Evolutionary conservation across 495 filamentous ascomycete genomes (phyloP).

Genomic region (Alectoria sarmentosa): DNA sequence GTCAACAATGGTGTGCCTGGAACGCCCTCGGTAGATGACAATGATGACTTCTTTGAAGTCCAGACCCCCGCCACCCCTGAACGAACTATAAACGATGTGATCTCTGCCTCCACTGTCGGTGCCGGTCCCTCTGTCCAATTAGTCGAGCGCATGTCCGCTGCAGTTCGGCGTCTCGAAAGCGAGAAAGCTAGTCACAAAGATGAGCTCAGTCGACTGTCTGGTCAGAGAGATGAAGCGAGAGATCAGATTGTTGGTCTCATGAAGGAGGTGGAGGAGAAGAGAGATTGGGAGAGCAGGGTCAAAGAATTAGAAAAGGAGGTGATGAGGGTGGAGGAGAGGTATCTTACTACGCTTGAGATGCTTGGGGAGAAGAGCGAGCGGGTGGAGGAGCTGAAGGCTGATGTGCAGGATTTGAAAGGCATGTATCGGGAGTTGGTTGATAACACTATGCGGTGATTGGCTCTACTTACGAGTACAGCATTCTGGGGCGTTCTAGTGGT

Average conservation of each 20-base stretch:
- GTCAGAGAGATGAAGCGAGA: conserved; percentile 86
- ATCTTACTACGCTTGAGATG: conserved; percentile 89
- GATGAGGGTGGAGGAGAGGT: conserved; percentile 51
- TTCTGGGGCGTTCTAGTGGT: background rate
- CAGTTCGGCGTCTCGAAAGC: conserved; percentile 81
- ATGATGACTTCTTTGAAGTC: conserved; percentile 58
- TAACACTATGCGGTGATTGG: conserved; percentile 62
- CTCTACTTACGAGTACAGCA: background rate
- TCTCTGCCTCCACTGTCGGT: conserved; percentile 79
- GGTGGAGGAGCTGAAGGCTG: conserved; percentile 81
- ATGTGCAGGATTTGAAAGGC: conserved; percentile 86
- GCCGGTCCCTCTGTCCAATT: conserved; percentile 92
- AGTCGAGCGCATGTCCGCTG: conserved; percentile 92
- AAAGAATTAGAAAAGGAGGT: conserved; percentile 60
- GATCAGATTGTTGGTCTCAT: conserved; percentile 83
- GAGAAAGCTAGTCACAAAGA: conserved; percentile 83
- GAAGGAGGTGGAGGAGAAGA: conserved; percentile 70
- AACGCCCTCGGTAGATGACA: conserved; percentile 52
- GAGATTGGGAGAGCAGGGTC: conserved; percentile 50
- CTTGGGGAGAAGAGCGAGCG: conserved; percentile 93
- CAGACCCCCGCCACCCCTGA: conserved; percentile 58
- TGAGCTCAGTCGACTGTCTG: conserved; percentile 68
- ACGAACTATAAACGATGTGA: conserved; percentile 74
- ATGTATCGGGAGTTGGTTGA: conserved; percentile 92
- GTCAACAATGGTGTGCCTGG: conserved; percentile 34